phyloP scores from a whole-genome alignment of 768 basidiomycete species.

The Amyloporia xantha region DNA sequence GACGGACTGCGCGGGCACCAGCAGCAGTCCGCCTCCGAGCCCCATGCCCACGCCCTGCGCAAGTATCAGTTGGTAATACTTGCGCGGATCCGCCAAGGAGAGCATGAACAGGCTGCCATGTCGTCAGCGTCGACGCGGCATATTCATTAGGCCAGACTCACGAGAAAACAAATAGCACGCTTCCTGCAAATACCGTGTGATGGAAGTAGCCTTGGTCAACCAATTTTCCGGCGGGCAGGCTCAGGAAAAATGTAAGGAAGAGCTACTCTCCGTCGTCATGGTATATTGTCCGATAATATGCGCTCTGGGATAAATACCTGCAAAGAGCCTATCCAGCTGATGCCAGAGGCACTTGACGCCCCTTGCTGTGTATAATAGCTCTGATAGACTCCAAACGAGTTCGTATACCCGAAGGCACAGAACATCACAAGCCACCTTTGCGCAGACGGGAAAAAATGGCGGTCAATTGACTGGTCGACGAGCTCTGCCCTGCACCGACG shows the following conservation, averaged over 20 bases:
- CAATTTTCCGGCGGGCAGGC: constrained; percentile 32
- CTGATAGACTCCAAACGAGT: constrained; percentile 13
- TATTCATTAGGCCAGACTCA: constrained; percentile 12
- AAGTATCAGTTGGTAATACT: constrained; percentile 44
- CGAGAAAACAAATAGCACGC: constrained; percentile 18
- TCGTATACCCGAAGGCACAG: constrained; percentile 8
- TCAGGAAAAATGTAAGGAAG: constrained; percentile 41
- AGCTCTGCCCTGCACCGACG: no score
- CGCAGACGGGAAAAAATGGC: no score
- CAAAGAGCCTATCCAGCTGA: constrained; percentile 44
- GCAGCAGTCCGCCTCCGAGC: constrained; percentile 37
- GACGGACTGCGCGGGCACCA: constrained; percentile 40
- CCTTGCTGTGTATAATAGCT: constrained; percentile 5
- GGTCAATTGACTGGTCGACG: no score
- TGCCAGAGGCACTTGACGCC: not conserved
- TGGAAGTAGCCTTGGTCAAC: constrained; percentile 44
- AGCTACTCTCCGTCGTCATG: no score
- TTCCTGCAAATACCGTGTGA: constrained; percentile 20
- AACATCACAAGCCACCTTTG: no score
- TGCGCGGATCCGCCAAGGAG: constrained; percentile 33
- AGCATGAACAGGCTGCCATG: constrained; percentile 35
- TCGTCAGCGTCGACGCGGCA: not conserved
- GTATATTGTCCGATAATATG: no score
- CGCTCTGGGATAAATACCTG: no score
- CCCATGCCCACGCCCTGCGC: constrained; percentile 49